Evolutionary conservation across 2,329 filamentous ascomycete species (phyloP), one percentile per base, ranked within the genome.

Genomic region (Bretziella fagacearum): DNA sequence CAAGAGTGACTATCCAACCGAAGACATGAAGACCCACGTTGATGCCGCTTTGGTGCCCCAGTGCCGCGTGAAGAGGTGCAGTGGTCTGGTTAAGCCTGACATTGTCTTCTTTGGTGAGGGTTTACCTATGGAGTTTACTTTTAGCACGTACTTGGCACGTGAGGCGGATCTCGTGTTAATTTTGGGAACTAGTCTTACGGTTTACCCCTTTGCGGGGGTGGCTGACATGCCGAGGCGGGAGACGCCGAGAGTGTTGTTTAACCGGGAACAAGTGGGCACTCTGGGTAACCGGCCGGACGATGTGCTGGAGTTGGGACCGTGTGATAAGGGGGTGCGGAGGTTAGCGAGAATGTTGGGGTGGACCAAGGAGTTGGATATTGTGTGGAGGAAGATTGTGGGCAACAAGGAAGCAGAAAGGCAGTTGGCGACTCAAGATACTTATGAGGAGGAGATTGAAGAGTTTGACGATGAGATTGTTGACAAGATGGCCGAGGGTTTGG

Each of bases 21-120:
- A 81, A 2, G 61, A 73, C 54, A 94, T 96, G 81, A 71, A 70
- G 55, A 64, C 73, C 52, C 73, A 79, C 50, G 76, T 96, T 18
- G 63, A 69, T 2, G 67, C 66, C 29, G 80, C 75, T 20, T 67
- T 75, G 22, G 81, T 93, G 0, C 84, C 89, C 0, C 68, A 65
- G 51, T 96, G 89, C 59, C 53, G 63, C 32, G 62, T 65, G 3
- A 57, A 65, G 6, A 59, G 64, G 17, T 96, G 89, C 59, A 66
- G 71, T 29, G 87, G 87, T 0, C 65, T 91, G 2, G 84, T 95
- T 30, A 95, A 95, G 63, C 87, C 87, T 0, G 84, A 94, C 56
- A 94, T 95, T 58, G 85, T 93, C 27, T 95, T 95, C 64, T 95
- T 94, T 55, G 86, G 86, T 44, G 86, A 87, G 59, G 62, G 72